Evolutionary conservation across 2,329 filamentous ascomycete genomes (phyloP).

Genomic region (Diaporthe sp.): DNA sequence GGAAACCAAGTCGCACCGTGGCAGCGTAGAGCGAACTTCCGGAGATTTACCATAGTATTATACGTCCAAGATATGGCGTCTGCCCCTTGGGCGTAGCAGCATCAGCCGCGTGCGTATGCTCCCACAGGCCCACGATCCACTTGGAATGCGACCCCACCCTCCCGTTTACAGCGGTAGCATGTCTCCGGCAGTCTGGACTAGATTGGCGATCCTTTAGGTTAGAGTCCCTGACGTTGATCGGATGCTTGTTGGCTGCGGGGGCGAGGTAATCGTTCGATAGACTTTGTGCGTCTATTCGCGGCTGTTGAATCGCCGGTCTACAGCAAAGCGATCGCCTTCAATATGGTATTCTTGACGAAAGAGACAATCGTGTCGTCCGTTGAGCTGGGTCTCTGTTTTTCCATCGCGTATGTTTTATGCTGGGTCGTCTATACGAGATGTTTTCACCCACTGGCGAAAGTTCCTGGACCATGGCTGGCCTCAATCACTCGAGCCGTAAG

Average conservation of each 20-base stretch:
- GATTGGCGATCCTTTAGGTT: constrained; percentile 25
- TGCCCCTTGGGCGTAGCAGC: not conserved
- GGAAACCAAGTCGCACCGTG: not conserved
- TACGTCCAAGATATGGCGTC: not conserved
- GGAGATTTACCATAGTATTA: not conserved
- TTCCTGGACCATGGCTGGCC: constrained; percentile 28
- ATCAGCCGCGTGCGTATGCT: constrained; percentile 4
- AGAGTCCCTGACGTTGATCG: constrained; percentile 25
- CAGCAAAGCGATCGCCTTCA: not conserved
- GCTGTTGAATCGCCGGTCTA: not conserved
- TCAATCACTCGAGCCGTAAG: constrained; percentile 17
- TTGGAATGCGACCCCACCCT: not conserved
- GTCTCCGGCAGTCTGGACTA: constrained; percentile 11
- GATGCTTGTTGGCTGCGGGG: constrained; percentile 21
- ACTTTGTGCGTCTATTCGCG: not conserved
- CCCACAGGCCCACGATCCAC: not conserved
- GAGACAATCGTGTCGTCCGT: not conserved
- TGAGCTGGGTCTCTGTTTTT: not conserved
- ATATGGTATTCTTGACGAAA: not conserved
- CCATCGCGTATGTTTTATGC: not conserved
- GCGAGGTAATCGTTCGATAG: not conserved
- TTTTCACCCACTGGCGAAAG: constrained; percentile 19
- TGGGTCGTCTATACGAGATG: constrained; percentile 28
- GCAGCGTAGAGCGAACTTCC: not conserved
- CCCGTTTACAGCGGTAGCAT: constrained; percentile 4